phyloP scores from a whole-genome alignment of 306 rosid genomes.

The Quercus parvula region DNA sequence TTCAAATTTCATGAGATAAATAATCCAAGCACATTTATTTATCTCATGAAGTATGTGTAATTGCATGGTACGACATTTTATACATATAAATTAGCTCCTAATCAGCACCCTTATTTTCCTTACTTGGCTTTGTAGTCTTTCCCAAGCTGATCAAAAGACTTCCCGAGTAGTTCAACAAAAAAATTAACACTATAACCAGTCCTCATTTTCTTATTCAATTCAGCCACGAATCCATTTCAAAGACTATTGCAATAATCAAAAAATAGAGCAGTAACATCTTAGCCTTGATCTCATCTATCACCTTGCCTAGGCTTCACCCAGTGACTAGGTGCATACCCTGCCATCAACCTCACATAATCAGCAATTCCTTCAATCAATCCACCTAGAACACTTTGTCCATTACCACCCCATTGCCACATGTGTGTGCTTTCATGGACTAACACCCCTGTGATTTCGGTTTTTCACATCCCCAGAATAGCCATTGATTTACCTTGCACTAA shows the following conservation, averaged over 20 bases:
- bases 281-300: slow-evolving; percentile 30
- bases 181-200: slow-evolving; percentile 27
- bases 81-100: too few species aligned
- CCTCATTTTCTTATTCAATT: slow-evolving; percentile 40
- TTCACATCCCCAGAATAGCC: background rate
- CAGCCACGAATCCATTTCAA: slow-evolving; percentile 44
- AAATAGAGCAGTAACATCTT: slow-evolving; percentile 37
- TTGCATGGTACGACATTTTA: background rate
- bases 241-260: slow-evolving; percentile 34
- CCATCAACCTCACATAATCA: too few species aligned
- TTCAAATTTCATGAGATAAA: too few species aligned
- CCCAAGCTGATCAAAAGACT: slow-evolving; percentile 37
- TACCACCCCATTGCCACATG: too few species aligned
- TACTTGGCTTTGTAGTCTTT: slow-evolving; percentile 13
- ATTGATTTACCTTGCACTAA: background rate
- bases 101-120: background rate
- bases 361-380: too few species aligned
- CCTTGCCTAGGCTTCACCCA: too few species aligned
- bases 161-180: slow-evolving; percentile 41
- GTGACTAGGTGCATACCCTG: too few species aligned
- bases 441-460: too few species aligned
- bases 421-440: too few species aligned
- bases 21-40: background rate
- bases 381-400: too few species aligned
- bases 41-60: background rate